Evolutionary conservation across 257 asterid genomes (phyloP).

Genomic region (Hygrophila difformis): DNA sequence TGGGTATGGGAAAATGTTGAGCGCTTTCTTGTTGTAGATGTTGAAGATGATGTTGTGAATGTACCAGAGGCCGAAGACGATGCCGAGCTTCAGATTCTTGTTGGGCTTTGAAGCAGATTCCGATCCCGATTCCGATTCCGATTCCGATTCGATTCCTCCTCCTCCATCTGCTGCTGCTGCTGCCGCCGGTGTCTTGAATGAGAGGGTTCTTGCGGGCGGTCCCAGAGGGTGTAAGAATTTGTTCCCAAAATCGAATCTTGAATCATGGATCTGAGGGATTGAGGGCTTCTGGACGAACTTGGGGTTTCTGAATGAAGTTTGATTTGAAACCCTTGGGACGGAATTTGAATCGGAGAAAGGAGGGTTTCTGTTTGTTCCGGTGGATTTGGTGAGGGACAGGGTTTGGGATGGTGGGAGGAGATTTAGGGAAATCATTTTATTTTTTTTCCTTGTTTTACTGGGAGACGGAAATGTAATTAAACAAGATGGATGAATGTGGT

Average conservation of each 20-base stretch:
- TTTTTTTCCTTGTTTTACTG: no score
- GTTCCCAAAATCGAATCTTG: slow-evolving; percentile 36
- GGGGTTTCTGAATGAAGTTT: neutral
- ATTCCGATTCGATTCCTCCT: slow-evolving; percentile 51
- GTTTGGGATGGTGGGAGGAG: slow-evolving; percentile 50
- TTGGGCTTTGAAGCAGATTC: slow-evolving; percentile 33
- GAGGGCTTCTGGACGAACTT: slow-evolving; percentile 11
- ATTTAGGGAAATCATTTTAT: slow-evolving; percentile 57
- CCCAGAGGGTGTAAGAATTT: slow-evolving; percentile 29
- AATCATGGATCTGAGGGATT: slow-evolving; percentile 38
- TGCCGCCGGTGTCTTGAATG: slow-evolving; percentile 33
- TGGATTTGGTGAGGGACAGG: slow-evolving; percentile 44
- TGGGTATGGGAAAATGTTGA: slow-evolving; percentile 78
- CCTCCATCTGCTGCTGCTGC: slow-evolving; percentile 44
- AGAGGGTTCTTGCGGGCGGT: slow-evolving; percentile 22
- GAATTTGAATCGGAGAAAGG: slow-evolving; percentile 15
- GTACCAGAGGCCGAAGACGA: slow-evolving; percentile 90
- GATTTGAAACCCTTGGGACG: no score
- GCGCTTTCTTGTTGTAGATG: slow-evolving; percentile 69
- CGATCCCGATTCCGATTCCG: no score
- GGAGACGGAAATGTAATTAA: no score
- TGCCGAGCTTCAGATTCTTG: slow-evolving; percentile 46
- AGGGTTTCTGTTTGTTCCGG: slow-evolving; percentile 12
- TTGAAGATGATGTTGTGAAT: slow-evolving; percentile 85
- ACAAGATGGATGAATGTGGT: no score